phyloP scores from a whole-genome alignment of 2,329 filamentous ascomycete genomes.

The Paracorniculantispora psalliotae region DNA sequence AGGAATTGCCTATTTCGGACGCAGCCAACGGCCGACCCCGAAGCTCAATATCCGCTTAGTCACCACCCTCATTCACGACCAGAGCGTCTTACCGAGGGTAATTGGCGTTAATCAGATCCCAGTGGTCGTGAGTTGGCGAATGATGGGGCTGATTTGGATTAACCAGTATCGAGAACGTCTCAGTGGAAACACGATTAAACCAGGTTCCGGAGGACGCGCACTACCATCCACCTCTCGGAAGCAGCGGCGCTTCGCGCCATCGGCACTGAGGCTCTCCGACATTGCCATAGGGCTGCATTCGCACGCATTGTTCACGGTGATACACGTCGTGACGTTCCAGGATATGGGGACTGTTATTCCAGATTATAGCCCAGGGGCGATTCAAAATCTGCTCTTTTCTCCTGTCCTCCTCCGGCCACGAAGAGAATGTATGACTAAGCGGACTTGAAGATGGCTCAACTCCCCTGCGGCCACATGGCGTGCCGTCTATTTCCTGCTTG shows the following conservation, averaged over 20 bases:
- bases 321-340: too few relatives aligned
- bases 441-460: not conserved
- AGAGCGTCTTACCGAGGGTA: too few relatives aligned
- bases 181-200: not conserved
- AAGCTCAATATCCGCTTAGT: not conserved
- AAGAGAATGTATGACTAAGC: not conserved
- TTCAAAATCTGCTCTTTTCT: too few relatives aligned
- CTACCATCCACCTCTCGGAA: not conserved
- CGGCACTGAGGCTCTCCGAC: not conserved
- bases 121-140: not conserved
- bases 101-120: too few relatives aligned
- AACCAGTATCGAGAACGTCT: not conserved
- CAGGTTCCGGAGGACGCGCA: not conserved
- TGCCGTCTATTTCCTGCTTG: not conserved
- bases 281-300: not conserved
- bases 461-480: not conserved
- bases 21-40: not conserved
- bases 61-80: not conserved
- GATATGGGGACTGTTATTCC: too few relatives aligned
- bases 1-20: constrained; percentile 7
- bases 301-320: not conserved
- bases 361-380: too few relatives aligned
- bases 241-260: not conserved
- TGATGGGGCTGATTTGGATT: not conserved
- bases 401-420: too few relatives aligned